phyloP scores from a whole-genome alignment of 441 rosid genomes.

The Erodium chrysanthum region DNA sequence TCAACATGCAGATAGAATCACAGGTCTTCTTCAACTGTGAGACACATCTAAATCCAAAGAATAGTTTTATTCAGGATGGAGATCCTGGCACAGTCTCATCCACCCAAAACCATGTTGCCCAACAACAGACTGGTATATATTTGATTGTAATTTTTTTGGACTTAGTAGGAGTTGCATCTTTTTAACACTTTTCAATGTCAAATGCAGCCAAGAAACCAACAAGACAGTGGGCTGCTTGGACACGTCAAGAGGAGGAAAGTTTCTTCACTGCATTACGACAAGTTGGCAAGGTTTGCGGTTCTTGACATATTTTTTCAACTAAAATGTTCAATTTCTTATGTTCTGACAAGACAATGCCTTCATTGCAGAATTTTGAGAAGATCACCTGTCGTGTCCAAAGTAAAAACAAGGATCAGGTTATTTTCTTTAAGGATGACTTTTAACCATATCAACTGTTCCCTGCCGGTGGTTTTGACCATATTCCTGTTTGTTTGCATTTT shows the following conservation, averaged over 20 bases:
- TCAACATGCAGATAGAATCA: slow-evolving; percentile 43
- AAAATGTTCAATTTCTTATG: neutral
- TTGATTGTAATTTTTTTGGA: slow-evolving; percentile 9
- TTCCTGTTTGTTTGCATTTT: slow-evolving; percentile 19
- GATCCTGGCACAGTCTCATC: slow-evolving; percentile 32
- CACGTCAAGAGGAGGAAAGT: slow-evolving; percentile 94
- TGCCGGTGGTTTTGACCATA: slow-evolving; percentile 5
- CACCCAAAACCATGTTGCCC: slow-evolving; percentile 24
- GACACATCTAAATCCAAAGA: slow-evolving; percentile 36
- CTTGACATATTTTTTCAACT: slow-evolving; percentile 6
- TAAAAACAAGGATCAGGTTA: slow-evolving; percentile 98
- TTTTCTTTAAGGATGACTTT: slow-evolving; percentile 15
- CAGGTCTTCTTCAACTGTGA: slow-evolving; percentile 31
- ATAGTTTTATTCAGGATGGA: slow-evolving; percentile 32
- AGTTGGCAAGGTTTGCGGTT: slow-evolving; percentile 76
- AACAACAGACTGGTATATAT: slow-evolving; percentile 51
- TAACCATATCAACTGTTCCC: slow-evolving; percentile 11
- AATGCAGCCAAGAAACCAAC: slow-evolving; percentile 72
- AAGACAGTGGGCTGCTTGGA: slow-evolving; percentile 99
- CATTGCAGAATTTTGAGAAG: slow-evolving; percentile 86
- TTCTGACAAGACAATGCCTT: slow-evolving; percentile 17
- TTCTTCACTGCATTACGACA: slow-evolving; percentile 94
- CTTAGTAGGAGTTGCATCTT: neutral
- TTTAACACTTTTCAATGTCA: slow-evolving; percentile 6
- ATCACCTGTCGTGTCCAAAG: slow-evolving; percentile 89